These are phyloP conservation scores for Yamadazyma oceani DNA, from an alignment of 1,139 yeast genomes.

Conservation along the genomic window DNA sequence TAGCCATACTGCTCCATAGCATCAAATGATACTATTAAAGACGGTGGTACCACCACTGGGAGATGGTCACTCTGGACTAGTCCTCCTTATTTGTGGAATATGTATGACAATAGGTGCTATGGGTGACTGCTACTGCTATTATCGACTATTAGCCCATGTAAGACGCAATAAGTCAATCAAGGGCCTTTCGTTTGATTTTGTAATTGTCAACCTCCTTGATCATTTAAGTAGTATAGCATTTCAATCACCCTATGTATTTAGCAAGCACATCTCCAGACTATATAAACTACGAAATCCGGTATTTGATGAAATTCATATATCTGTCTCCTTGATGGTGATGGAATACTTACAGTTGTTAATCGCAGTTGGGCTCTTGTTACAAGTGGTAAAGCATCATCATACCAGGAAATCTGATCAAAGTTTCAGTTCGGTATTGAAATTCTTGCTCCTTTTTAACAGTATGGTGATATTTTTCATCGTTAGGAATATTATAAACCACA, in stretches of 20 bases:
- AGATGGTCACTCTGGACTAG: no score
- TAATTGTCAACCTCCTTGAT: constrained; percentile 17
- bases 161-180: constrained; percentile 22
- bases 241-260: constrained; percentile 17
- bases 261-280: constrained; percentile 1
- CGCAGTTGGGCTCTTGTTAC: constrained; percentile 15
- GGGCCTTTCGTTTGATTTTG: constrained; percentile 31
- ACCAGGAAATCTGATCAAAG: constrained; percentile 27
- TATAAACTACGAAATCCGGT: constrained; percentile 19
- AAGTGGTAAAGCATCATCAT: constrained; percentile 17
- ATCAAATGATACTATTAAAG: no score
- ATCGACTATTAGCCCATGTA: constrained; percentile 21
- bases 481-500: background rate
- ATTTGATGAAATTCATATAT: constrained; percentile 15
- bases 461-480: constrained; percentile 9
- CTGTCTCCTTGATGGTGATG: constrained; percentile 8
- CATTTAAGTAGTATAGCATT: constrained; percentile 13
- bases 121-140: constrained; percentile 10
- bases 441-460: constrained; percentile 11
- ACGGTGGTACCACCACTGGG: no score
- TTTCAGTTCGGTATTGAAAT: constrained; percentile 17
- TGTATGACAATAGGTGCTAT: constrained; percentile 12
- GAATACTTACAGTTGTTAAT: constrained; percentile 18
- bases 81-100: background rate
- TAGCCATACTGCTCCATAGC: background rate